Evolutionary conservation across 176 grass and related monocot genomes (phyloP).

Genomic region (Phoenix roebelenii): DNA sequence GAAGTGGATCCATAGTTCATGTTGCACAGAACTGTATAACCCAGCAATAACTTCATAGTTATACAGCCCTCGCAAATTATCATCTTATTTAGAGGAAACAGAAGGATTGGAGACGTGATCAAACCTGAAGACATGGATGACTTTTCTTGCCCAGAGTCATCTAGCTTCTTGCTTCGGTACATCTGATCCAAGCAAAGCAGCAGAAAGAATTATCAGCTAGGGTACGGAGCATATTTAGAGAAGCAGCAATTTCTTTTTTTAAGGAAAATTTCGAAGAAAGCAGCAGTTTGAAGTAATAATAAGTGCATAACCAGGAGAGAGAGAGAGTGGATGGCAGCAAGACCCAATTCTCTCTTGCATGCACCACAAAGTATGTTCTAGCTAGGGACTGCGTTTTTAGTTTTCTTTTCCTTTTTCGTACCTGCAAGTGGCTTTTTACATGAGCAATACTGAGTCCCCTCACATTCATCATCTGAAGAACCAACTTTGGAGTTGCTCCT

Average conservation of each 20-base stretch:
- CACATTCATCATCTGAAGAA: slow-evolving; percentile 99
- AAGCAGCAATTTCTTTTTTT: too few relatives aligned
- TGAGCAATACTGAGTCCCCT: slow-evolving; percentile 92
- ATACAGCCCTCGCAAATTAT: too few relatives aligned
- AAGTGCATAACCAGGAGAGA: not conserved
- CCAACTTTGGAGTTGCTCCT: slow-evolving; percentile 94
- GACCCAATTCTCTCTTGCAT: not conserved
- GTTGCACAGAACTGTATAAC: too few relatives aligned
- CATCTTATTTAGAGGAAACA: not conserved
- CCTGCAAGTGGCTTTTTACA: slow-evolving; percentile 99
- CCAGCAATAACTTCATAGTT: too few relatives aligned
- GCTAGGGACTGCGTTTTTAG: not conserved
- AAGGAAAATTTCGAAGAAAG: too few relatives aligned
- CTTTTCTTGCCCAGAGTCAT: slow-evolving; percentile 54
- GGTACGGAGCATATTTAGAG: not conserved
- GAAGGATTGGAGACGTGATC: not conserved
- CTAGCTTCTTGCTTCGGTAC: slow-evolving; percentile 94
- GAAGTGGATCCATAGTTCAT: too few relatives aligned
- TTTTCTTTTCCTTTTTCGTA: slow-evolving; percentile 19
- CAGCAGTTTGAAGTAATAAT: too few relatives aligned
- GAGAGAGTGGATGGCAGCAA: slow-evolving; percentile 1
- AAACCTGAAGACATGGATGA: slow-evolving; percentile 54
- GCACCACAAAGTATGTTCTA: too few relatives aligned
- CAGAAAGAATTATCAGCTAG: not conserved
- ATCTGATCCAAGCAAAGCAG: slow-evolving; percentile 37